Base-by-base conservation (phyloP, 305 asterid genomes). In the Fraxinus floribunda region DNA sequence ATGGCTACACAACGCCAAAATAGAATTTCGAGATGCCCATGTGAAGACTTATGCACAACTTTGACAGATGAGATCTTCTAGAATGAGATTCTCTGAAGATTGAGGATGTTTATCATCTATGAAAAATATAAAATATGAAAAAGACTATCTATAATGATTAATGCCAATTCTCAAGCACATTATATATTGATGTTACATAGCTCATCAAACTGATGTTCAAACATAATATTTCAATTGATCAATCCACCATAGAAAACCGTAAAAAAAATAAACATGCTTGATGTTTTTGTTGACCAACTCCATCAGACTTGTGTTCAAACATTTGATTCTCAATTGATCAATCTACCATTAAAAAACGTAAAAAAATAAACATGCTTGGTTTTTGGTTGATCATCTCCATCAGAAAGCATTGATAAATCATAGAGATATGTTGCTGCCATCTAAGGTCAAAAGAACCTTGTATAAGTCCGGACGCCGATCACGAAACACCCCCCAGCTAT, bases 381-480 rank as follows among this genome's bases (percentile, higher is more conserved):
- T 66, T 66, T 66, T 66, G 29, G 32, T 66, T 66, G 18, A 68
- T 68, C 36, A 68, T 68, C 18, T 71, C 46, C 76, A 15, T 16
- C 22, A 73, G 20, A 78, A 26, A 39, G 26, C 82, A 7, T 1
- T 22, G 55, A 52, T 49, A 71, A 84, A 85, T 89, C 90, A 93
- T 29, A 26, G 24, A 77, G 93, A 85, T 74, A 87, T 86, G 77
- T 88, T 88, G 83, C 87, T 85, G 80, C 99, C 99, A 93, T 96
- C 98, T 75, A 91, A 83, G 24, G 99, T 87, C 88, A 96, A 79
- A 72, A 96, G 94, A 86, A 93, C 98, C 95, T 93, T 93, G 93
- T 96, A 96, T 75, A 96, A 86, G 81, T 96, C 98, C 0, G 98
- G 98, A 72, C 99, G 97, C 11, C 98, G 92, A 84, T 94, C 99